Percentiles rank a stretch among this genome's conserved stretches.
Evolutionary conservation across 2,329 filamentous ascomycete species (phyloP).

Genomic region (Diaporthe destruens): DNA sequence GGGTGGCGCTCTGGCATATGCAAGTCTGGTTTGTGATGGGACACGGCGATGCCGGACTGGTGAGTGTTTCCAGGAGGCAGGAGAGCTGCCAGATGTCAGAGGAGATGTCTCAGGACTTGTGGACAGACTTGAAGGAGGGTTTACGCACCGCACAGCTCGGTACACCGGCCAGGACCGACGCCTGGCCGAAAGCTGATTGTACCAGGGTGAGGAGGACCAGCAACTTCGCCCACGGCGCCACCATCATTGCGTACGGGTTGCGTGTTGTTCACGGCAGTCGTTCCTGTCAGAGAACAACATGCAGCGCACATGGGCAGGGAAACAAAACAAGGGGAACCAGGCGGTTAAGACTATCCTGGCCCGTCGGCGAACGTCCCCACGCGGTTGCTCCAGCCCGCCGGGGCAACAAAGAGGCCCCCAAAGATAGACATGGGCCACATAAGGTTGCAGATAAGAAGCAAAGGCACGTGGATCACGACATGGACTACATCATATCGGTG

Average conservation of each 20-base stretch:
- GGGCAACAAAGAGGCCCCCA: not conserved
- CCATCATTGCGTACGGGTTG: conserved; percentile 8
- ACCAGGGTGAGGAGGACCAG: conserved; percentile 17
- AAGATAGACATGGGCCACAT: not conserved
- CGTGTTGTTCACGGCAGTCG: conserved; percentile 1
- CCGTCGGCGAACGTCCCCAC: not conserved
- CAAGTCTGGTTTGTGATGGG: conserved; percentile 36
- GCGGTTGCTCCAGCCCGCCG: not conserved
- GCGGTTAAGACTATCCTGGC: not conserved
- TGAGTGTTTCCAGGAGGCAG: conserved; percentile 16
- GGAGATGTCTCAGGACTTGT: not conserved
- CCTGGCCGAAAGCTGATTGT: conserved; percentile 23
- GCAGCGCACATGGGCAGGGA: not conserved
- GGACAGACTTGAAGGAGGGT: no score
- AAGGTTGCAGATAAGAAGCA: conserved; percentile 26
- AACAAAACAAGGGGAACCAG: conserved; percentile 13
- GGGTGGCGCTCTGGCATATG: conserved; percentile 24
- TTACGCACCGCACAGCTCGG: conserved; percentile 12
- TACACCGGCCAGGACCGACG: conserved; percentile 11
- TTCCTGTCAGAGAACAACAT: conserved; percentile 13
- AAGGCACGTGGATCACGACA: conserved; percentile 18
- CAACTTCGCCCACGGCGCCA: conserved; percentile 19
- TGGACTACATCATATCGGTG: conserved; percentile 3
- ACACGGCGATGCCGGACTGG: conserved; percentile 23
- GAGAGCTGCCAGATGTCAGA: not conserved